Evolutionary conservation across 2,329 filamentous ascomycete species (phyloP).

Genomic region (Colletotrichum phormii): DNA sequence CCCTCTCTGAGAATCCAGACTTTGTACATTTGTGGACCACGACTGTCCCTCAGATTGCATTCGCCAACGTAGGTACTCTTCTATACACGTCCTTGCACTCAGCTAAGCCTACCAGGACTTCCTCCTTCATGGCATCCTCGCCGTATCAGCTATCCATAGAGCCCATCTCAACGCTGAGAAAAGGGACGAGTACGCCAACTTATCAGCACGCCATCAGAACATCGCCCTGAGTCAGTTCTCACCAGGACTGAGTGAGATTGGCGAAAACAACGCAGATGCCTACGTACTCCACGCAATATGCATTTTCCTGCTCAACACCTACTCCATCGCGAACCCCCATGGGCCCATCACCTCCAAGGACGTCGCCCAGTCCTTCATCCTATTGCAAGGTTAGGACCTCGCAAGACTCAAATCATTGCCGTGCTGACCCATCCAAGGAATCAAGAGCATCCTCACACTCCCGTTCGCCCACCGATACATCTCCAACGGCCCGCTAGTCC

Average conservation of each 20-base stretch:
- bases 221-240: slow-evolving; percentile 36
- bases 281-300: slow-evolving; percentile 39
- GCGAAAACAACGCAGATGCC: slow-evolving; percentile 37
- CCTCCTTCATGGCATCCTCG: slow-evolving; percentile 39
- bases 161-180: slow-evolving; percentile 34
- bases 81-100: too few relatives aligned
- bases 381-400: slow-evolving; percentile 34
- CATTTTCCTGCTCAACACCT: slow-evolving; percentile 39
- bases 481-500: slow-evolving; percentile 25
- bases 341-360: slow-evolving; percentile 29
- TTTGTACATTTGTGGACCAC: slow-evolving; percentile 31
- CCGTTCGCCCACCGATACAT: slow-evolving; percentile 25
- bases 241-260: slow-evolving; percentile 34
- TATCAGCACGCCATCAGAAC: slow-evolving; percentile 38
- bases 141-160: slow-evolving; percentile 37
- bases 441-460: slow-evolving; percentile 36
- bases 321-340: slow-evolving; percentile 32
- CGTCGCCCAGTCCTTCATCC: slow-evolving; percentile 38
- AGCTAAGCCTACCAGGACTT: slow-evolving; percentile 32
- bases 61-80: not conserved
- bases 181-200: slow-evolving; percentile 27
- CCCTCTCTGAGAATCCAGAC: slow-evolving; percentile 28
- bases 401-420: too few relatives aligned
- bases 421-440: slow-evolving; percentile 14
- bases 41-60: slow-evolving; percentile 26